phyloP scores from a whole-genome alignment of 495 filamentous ascomycete genomes.

The Neurospora tetrasperma region DNA sequence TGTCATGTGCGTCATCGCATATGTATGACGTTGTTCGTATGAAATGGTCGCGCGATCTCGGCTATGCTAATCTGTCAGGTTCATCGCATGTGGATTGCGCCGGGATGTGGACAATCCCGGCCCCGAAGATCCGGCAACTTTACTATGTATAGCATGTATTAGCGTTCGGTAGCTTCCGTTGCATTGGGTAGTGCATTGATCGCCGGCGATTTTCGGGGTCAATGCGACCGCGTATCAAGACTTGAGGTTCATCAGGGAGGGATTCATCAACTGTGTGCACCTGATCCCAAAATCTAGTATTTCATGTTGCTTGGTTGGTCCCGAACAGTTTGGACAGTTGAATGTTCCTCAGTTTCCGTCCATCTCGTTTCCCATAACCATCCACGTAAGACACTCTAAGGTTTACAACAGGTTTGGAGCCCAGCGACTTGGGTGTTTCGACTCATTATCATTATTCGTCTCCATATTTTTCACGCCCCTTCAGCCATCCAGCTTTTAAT shows the following conservation, averaged over 20 bases:
- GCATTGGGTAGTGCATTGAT: background rate
- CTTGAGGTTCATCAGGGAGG: background rate
- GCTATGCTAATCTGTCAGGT: background rate
- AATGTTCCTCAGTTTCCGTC: background rate
- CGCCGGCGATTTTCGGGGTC: background rate
- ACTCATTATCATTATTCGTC: background rate
- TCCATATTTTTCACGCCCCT: background rate
- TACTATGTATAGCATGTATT: background rate
- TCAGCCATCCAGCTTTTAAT: background rate
- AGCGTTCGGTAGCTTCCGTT: background rate
- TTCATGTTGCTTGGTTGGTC: background rate
- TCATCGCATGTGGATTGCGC: background rate
- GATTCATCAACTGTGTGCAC: background rate
- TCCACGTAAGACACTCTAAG: background rate
- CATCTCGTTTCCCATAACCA: background rate
- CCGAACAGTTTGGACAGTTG: background rate
- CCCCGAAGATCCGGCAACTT: background rate
- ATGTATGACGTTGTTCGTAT: background rate
- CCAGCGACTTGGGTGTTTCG: background rate
- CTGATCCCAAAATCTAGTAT: background rate
- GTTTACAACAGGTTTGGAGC: background rate
- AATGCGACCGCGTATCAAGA: background rate
- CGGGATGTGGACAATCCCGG: background rate
- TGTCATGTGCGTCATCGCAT: background rate
- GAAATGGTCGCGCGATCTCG: background rate